Percentiles rank a stretch among this genome's conserved stretches.
phyloP scores from a whole-genome alignment of 768 basidiomycete genomes.

The Podaxis sp. region DNA sequence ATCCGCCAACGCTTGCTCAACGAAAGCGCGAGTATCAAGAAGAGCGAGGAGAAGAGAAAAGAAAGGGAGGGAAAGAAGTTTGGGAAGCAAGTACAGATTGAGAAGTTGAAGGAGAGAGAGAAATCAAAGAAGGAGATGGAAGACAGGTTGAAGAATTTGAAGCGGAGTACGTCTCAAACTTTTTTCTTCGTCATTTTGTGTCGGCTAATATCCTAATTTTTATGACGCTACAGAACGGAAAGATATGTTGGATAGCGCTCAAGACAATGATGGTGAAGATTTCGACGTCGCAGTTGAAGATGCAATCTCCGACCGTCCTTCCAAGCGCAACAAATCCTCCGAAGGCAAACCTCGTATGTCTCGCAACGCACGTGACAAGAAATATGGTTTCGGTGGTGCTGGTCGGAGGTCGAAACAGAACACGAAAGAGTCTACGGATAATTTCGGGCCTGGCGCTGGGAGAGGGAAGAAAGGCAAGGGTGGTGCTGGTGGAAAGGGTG shows the following conservation, averaged over 20 bases:
- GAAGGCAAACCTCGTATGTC: constrained; percentile 41
- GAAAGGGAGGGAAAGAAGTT: constrained; percentile 97
- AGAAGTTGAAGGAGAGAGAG: constrained; percentile 90
- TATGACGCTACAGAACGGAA: constrained; percentile 64
- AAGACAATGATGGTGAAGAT: constrained; percentile 47
- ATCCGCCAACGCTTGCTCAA: constrained; percentile 89
- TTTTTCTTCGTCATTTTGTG: neutral
- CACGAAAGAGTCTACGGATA: constrained; percentile 76
- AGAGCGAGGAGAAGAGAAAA: constrained; percentile 86
- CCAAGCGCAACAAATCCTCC: constrained; percentile 47
- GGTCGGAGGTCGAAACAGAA: constrained; percentile 78
- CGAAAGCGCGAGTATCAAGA: constrained; percentile 86
- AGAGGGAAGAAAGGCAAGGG: constrained; percentile 30
- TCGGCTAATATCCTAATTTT: neutral
- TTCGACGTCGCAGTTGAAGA: constrained; percentile 94
- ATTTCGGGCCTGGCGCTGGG: constrained; percentile 51
- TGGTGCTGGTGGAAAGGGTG: constrained; percentile 30
- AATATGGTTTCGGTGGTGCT: constrained; percentile 79
- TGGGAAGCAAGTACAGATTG: constrained; percentile 95
- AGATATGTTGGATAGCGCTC: constrained; percentile 59
- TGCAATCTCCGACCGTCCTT: constrained; percentile 72
- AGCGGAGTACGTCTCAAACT: constrained; percentile 69
- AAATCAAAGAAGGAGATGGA: constrained; percentile 90
- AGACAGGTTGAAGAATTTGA: constrained; percentile 81
- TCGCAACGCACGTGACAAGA: constrained; percentile 68